phyloP scores from a whole-genome alignment of 2,329 filamentous ascomycete species.

The Dactylellina leptospora region DNA sequence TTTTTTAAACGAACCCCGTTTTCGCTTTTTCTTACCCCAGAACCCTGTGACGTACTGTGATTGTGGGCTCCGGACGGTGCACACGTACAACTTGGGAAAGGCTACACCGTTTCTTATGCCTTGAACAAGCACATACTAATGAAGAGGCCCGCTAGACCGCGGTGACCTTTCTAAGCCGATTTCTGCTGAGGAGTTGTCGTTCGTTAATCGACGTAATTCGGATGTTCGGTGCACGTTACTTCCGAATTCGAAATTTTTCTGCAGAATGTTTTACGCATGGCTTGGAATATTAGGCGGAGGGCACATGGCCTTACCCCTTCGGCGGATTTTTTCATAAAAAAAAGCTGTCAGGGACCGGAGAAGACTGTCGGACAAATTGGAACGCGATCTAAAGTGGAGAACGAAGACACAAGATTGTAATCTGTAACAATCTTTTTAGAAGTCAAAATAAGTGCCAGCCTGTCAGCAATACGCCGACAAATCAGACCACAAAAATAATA shows the following conservation, averaged over 20 bases:
- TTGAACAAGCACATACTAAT: not conserved
- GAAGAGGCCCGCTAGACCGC: constrained; percentile 15
- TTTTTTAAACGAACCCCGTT: not conserved
- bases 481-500: not conserved
- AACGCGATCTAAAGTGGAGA: too few relatives aligned
- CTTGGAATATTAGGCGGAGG: too few relatives aligned
- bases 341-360: not conserved
- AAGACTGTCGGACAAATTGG: too few relatives aligned
- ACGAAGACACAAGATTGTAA: too few relatives aligned
- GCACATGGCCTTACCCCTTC: too few relatives aligned
- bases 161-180: not conserved
- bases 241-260: not conserved
- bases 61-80: too few relatives aligned
- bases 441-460: too few relatives aligned
- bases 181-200: not conserved
- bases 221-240: not conserved
- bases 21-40: not conserved
- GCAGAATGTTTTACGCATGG: too few relatives aligned
- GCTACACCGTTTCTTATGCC: not conserved
- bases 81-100: too few relatives aligned
- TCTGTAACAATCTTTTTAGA: too few relatives aligned
- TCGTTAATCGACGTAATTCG: not conserved
- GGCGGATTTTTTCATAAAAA: not conserved
- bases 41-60: constrained; percentile 17
- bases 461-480: not conserved